Conservation (phyloP, 106 monocot genomes). For the Alisma plantagoaquatica region DNA sequence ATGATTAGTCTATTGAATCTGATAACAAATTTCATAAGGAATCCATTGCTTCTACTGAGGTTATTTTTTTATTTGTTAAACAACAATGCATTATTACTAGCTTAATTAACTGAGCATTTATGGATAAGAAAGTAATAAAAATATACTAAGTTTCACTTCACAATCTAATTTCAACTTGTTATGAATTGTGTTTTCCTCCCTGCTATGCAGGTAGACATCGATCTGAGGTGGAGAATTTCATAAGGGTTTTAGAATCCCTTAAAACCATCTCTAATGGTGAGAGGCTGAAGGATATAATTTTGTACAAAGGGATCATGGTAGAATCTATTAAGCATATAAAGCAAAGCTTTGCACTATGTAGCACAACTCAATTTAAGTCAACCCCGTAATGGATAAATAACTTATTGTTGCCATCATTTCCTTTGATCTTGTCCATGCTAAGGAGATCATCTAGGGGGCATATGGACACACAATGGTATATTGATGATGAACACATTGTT, state of each 20-base stretch:
- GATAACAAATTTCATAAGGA: too few species aligned
- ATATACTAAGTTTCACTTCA: too few species aligned
- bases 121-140: too few species aligned
- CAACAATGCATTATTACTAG: too few species aligned
- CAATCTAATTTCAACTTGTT: too few species aligned
- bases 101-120: too few species aligned
- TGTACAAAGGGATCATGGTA: conserved; percentile 64
- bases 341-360: conserved; percentile 46
- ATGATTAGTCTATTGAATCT: too few species aligned
- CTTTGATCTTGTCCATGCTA: conserved; percentile 81
- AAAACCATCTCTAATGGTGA: conserved; percentile 91
- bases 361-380: conserved; percentile 45
- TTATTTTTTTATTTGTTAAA: too few species aligned
- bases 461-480: conserved; percentile 61
- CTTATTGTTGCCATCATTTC: conserved; percentile 67
- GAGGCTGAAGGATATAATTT: conserved; percentile 84
- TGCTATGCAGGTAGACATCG: conserved; percentile 60
- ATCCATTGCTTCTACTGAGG: too few species aligned
- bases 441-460: conserved; percentile 84
- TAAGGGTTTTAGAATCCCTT: conserved; percentile 81
- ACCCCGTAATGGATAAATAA: conserved; percentile 59
- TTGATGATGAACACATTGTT: conserved; percentile 68
- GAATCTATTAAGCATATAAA: conserved; percentile 51
- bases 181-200: too few species aligned
- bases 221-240: conserved; percentile 86